These are phyloP conservation scores for Megacollybia platyphylla DNA, from an alignment of 1,284 basidiomycete species.

Conservation along the genomic window DNA sequence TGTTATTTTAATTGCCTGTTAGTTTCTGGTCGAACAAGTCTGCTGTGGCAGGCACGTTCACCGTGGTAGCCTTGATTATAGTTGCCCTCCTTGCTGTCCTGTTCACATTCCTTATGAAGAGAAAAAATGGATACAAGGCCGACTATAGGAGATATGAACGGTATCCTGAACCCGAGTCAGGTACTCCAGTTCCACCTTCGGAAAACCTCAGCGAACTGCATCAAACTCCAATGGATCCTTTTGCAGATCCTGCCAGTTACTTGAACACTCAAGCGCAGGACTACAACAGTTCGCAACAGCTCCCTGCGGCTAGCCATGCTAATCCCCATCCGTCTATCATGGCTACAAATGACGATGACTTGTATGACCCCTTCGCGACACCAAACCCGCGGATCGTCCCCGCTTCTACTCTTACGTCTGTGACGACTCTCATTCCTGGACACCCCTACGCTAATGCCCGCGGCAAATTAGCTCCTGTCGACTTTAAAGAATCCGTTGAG, in stretches of 20 bases:
- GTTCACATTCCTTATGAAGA: constrained; percentile 12
- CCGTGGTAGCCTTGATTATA: constrained; percentile 19
- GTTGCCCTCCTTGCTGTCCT: constrained; percentile 13
- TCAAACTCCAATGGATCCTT: constrained; percentile 1
- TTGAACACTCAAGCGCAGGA: constrained; percentile 1
- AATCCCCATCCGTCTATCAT: neutral
- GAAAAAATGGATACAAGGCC: constrained; percentile 11
- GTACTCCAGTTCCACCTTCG: constrained; percentile 6
- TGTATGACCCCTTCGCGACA: neutral
- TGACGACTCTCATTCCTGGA: constrained; percentile 2
- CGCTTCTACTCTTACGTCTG: neutral
- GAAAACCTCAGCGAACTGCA: constrained; percentile 9
- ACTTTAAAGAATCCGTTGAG: constrained; percentile 7
- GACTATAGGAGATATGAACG: constrained; percentile 12
- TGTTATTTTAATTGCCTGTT: neutral
- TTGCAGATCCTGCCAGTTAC: neutral
- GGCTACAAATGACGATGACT: neutral
- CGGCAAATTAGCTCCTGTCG: neutral
- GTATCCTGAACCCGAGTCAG: constrained; percentile 11
- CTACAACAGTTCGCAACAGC: neutral
- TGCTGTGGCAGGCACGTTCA: constrained; percentile 35
- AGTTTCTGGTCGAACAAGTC: constrained; percentile 36
- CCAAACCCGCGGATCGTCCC: neutral
- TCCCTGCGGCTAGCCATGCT: neutral
- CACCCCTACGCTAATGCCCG: constrained; percentile 1